Evolutionary conservation across 305 asterid species (phyloP).

Genomic region (Fraxinus sp.): DNA sequence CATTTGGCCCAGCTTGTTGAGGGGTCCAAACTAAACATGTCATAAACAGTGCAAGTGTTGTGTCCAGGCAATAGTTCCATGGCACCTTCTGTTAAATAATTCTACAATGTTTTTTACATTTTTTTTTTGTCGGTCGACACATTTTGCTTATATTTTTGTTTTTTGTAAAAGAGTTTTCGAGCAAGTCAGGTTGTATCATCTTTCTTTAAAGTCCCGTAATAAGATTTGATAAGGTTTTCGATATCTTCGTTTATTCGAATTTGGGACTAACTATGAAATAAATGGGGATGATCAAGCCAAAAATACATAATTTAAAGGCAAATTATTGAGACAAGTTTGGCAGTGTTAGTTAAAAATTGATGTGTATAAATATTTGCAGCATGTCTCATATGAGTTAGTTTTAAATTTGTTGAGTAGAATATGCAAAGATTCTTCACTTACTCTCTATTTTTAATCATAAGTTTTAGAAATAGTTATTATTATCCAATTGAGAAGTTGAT

Average conservation of each 20-base stretch:
- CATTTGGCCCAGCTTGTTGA: constrained; percentile 28
- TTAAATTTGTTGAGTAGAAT: neutral
- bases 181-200: neutral
- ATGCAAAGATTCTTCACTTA: constrained; percentile 15
- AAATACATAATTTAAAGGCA: neutral
- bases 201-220: neutral
- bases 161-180: neutral
- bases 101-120: neutral
- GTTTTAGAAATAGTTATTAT: constrained; percentile 6
- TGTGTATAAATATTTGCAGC: constrained; percentile 5
- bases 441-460: neutral
- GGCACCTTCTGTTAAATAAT: constrained; percentile 18
- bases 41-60: constrained; percentile 21
- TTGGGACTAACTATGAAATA: neutral
- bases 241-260: neutral
- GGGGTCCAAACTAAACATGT: constrained; percentile 30
- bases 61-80: constrained; percentile 23
- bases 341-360: neutral
- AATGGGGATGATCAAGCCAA: neutral
- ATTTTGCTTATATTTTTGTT: neutral
- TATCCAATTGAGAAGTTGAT: constrained; percentile 7
- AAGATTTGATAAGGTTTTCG: neutral
- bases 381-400: neutral
- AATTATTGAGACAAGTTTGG: neutral
- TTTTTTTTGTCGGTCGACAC: neutral